Base-by-base conservation (phyloP, 2,329 filamentous ascomycete species). In the Microdochium trichocladiopsis region DNA sequence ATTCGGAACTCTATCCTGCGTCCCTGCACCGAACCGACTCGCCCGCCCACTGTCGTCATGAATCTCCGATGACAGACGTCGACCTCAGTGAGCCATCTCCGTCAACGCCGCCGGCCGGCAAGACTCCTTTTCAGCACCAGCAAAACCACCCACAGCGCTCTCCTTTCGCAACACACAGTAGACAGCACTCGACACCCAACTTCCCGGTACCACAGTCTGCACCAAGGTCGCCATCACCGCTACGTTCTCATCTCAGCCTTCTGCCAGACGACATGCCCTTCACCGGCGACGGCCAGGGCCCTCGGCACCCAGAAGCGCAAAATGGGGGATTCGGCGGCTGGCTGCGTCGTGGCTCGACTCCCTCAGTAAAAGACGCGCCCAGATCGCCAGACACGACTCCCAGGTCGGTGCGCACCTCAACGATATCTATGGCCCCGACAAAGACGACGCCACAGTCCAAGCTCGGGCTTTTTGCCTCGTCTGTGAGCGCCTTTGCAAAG, bases 391-490 rank as follows among this genome's bases (percentile, higher is more conserved):
- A 67, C 41, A 63, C 61, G 47, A 69, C 65, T 50, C 68, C 66
- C 14, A 69, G 60, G 56, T 67, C 49, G 59, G 54, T 56, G 25
- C 59, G 57, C 28, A 48, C 55, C 54, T 63, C 51, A 62, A 68
- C 48, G 56, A 54, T 14, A 50, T 43, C 37, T 55, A 58, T 11
- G 61, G 64, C 4, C 68, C 70, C 14, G 64, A 72, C 71, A 52
- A 67, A 60, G 47, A 48, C 62, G 45, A 11, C 53, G 55, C 55
- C 62, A 11, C 61, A 61, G 47, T 74, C 72, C 43, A 74, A 70
- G 28, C 71, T 79, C 55, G 69, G 72, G 37, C 75, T 78, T 57
- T 64, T 80, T 47, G 63, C 72, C 2, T 72, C 75, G 2, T 69
- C 72, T 49, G 68, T 78, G 63, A 70, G 75, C 4, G 68, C 73